Conservation (phyloP, 305 asterid genomes). For the Fraxinus sp. region DNA sequence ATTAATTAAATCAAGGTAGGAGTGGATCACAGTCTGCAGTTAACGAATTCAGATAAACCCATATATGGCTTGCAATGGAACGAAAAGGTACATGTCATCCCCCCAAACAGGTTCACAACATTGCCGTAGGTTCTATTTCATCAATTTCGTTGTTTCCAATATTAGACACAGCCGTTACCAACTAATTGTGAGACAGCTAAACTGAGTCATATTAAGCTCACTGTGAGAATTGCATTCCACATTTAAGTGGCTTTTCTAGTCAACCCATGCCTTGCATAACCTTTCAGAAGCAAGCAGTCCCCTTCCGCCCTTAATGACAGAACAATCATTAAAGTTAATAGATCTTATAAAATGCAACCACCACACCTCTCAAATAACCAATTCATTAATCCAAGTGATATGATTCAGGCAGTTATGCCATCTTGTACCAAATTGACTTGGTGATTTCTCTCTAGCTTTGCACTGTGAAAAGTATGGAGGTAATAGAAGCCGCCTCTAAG, state of each 20-base stretch:
- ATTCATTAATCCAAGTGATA: not conserved
- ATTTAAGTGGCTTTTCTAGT: not conserved
- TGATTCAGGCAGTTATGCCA: not conserved
- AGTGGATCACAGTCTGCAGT: not conserved
- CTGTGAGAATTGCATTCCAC: not conserved
- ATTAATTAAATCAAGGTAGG: not conserved
- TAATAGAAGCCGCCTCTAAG: not conserved
- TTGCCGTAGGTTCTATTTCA: not conserved
- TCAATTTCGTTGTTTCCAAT: not conserved
- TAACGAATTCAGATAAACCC: not conserved
- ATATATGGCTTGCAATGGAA: not conserved
- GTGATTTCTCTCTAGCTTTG: not conserved
- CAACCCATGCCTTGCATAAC: not conserved
- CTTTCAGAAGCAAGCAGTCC: not conserved
- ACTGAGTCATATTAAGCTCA: not conserved
- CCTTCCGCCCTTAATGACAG: not conserved
- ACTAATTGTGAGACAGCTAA: not conserved
- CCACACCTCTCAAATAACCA: not conserved
- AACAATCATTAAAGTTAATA: not conserved
- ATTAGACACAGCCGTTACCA: constrained; percentile 6
- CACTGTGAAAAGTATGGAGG: not conserved
- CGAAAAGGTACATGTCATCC: not conserved
- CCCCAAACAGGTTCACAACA: not conserved
- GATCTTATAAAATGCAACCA: not conserved
- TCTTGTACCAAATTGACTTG: not conserved